phyloP scores from a whole-genome alignment of 108 stramenopile species.

The Mayamaea pseudoterrestris region DNA sequence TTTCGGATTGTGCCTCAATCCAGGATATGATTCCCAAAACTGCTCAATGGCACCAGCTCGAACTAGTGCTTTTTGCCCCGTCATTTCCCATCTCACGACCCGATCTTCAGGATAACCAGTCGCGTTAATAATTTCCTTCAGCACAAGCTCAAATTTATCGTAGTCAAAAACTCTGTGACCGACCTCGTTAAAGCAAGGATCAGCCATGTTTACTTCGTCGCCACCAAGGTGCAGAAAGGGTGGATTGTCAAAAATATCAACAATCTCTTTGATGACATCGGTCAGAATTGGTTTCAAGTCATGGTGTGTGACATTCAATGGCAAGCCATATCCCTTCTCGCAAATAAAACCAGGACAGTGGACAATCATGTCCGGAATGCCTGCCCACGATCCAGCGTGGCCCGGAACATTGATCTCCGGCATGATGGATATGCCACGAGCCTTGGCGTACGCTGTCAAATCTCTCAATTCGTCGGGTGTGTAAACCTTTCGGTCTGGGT shows the following conservation, averaged over 20 bases:
- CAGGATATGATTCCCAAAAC: conserved; percentile 11
- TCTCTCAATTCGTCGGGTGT: conserved; percentile 17
- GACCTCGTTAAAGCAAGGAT: conserved; percentile 24
- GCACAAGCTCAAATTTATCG: background rate
- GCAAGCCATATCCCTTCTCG: conserved; percentile 28
- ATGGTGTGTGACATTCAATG: conserved; percentile 25
- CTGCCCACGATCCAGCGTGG: conserved; percentile 30
- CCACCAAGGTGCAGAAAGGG: conserved; percentile 39
- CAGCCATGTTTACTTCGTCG: conserved; percentile 16
- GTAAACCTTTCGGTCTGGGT: conserved; percentile 5
- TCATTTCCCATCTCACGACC: conserved; percentile 20
- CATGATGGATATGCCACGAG: conserved; percentile 16
- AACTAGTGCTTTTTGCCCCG: background rate
- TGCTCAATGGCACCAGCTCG: conserved; percentile 17
- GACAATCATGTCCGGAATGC: conserved; percentile 24
- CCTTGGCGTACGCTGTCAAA: conserved; percentile 20
- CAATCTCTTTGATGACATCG: conserved; percentile 20
- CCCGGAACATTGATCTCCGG: conserved; percentile 38
- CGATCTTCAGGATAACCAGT: conserved; percentile 13
- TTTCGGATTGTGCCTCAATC: background rate
- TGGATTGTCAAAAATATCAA: conserved; percentile 27
- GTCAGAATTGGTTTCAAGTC: conserved; percentile 10
- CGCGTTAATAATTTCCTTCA: background rate
- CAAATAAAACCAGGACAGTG: conserved; percentile 27
- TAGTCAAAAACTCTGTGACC: conserved; percentile 11